Percentiles rank a stretch among this genome's conserved stretches.
Conservation (phyloP, 2,329 filamentous ascomycete species). For the Colletotrichum karsti region DNA sequence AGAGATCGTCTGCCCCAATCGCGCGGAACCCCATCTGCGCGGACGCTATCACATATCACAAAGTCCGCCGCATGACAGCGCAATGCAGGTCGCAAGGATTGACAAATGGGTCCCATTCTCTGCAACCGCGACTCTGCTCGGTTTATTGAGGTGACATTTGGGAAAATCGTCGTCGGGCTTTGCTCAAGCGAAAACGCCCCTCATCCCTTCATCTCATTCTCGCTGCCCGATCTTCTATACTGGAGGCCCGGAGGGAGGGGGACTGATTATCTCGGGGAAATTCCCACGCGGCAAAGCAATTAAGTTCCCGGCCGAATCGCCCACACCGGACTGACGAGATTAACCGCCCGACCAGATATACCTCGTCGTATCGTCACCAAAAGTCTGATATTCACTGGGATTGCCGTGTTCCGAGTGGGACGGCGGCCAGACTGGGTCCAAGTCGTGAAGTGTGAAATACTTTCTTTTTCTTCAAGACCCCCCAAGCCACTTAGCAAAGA, state of each 20-base stretch:
- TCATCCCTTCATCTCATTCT: constrained; percentile 10
- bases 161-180: background rate
- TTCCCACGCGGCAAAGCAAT: background rate
- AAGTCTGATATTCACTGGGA: constrained; percentile 1
- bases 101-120: background rate
- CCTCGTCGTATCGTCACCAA: background rate
- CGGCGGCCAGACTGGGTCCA: background rate
- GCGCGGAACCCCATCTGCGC: constrained; percentile 19
- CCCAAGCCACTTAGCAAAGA: constrained; percentile 15
- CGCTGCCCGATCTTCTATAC: background rate
- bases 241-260: too few species aligned
- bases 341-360: background rate
- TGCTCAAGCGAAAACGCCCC: background rate
- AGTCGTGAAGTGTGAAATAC: constrained; percentile 4
- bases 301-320: background rate
- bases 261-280: background rate
- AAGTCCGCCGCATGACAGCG: constrained; percentile 14
- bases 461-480: constrained; percentile 10
- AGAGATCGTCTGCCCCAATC: constrained; percentile 21
- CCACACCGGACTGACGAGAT: background rate
- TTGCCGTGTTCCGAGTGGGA: background rate
- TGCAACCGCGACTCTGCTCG: background rate
- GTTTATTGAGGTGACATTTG: background rate
- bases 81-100: constrained; percentile 5
- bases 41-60: constrained; percentile 16